phyloP scores from a whole-genome alignment of 1,139 yeast species.

The Sugiyamaella neomexicana region DNA sequence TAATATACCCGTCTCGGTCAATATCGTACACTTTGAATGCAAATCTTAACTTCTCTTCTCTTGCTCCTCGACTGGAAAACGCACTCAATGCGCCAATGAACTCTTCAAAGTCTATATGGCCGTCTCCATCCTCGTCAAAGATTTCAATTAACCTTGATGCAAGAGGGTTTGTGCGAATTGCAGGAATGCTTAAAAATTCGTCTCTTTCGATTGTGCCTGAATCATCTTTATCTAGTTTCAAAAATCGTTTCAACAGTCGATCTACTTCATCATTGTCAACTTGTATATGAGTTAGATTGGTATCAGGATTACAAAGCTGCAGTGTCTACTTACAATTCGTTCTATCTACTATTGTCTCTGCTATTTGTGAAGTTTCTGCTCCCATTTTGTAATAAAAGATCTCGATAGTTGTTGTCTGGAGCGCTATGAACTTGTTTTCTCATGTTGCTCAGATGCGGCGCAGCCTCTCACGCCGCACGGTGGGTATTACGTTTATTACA shows the following conservation, averaged over 20 bases:
- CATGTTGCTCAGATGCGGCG: background rate
- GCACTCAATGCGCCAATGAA: conserved; percentile 88
- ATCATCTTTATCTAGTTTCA: conserved; percentile 92
- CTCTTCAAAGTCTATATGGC: conserved; percentile 93
- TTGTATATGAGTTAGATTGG: conserved; percentile 4
- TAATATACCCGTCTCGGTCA: conserved; percentile 90
- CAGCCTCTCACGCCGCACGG: background rate
- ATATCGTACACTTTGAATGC: conserved; percentile 95
- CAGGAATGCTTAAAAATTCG: conserved; percentile 91
- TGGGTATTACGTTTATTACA: background rate
- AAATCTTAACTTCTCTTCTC: conserved; percentile 79
- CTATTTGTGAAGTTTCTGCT: conserved; percentile 61
- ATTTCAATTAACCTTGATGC: conserved; percentile 90
- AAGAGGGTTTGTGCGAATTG: conserved; percentile 84
- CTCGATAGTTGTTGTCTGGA: background rate
- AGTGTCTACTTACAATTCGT: conserved; percentile 57
- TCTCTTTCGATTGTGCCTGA: conserved; percentile 89
- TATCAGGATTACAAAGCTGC: too few species aligned
- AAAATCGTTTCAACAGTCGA: conserved; percentile 84
- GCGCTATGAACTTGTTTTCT: background rate
- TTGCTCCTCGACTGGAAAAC: conserved; percentile 84
- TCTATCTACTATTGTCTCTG: conserved; percentile 70
- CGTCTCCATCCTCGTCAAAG: conserved; percentile 90
- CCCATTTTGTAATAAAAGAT: conserved; percentile 52
- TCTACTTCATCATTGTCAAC: conserved; percentile 76